Evolutionary conservation across 2,329 filamentous ascomycete species (phyloP), one percentile per base, ranked within the genome.

Genomic region (Colletotrichum lentis): DNA sequence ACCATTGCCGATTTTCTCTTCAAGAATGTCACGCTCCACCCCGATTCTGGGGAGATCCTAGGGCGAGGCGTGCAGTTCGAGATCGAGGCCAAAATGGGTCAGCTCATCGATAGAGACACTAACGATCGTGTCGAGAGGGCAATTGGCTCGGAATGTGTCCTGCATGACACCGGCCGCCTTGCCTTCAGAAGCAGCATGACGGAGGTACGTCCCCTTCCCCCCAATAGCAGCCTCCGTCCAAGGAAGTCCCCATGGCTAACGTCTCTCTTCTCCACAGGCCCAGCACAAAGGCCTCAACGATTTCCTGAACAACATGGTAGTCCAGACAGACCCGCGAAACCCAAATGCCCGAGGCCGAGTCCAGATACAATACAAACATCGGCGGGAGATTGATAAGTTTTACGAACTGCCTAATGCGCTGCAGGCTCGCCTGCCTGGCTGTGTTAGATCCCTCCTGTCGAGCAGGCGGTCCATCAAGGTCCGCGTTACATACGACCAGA

Each of bases 21-120:
- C 75, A 77, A 87, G 55, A 84, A 91, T 63, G 90, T 96, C 20
- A 84, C 96, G 7, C 82, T 85, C 59, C 88, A 89, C 69, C 83
- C 86, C n/a, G 88, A 92, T 71, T 83, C 89, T 44, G 85, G 85
- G 39, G 88, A 91, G 72, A 86, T 91, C 22, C 79, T 82, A 18
- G 85, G 86, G 59, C 84, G 86, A 18, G 88, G 88, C 7, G 90
- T 94, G 16, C 86, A 93, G 69, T 89, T 97, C 61, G 96, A 99
- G 79, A 92, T 99, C 62, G 96, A 99, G 80, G 96, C 94, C 11
- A 98, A 98, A 78, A 83, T 98, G 55, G 96, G 96, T 20, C 90
- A 89, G 31, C 84, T 98, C 16, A 87, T 95, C 65, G 90, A 93
- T 76, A 89, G 88, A 75, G 86, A 90, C 69, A 91, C 88, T 7